Conservation (phyloP, 441 rosid species). For the Bocquillonia castaneifolia region DNA sequence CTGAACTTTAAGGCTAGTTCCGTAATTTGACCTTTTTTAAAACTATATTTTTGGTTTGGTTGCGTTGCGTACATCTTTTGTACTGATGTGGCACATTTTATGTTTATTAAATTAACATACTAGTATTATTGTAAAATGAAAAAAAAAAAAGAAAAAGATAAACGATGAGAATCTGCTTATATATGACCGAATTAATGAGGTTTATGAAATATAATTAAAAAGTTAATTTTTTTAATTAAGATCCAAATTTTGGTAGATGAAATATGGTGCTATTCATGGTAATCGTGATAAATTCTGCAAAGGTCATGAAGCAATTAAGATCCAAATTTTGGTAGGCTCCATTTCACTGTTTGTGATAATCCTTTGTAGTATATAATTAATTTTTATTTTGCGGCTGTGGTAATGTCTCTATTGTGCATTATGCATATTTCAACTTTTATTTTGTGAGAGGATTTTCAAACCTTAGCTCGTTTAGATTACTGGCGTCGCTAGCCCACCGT, state of each 20-base stretch:
- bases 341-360: neutral
- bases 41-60: neutral
- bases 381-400: neutral
- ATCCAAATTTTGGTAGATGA: neutral
- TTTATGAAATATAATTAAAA: neutral
- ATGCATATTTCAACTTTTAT: no score
- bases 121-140: no score
- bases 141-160: no score
- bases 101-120: neutral
- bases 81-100: constrained; percentile 15
- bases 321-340: neutral
- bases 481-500: no score
- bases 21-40: constrained; percentile 3
- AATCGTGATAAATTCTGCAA: no score
- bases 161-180: no score
- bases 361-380: no score
- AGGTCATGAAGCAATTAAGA: neutral
- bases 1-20: constrained; percentile 14
- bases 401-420: no score
- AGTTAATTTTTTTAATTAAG: no score
- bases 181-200: neutral
- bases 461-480: no score
- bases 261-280: neutral
- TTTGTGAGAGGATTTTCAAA: no score
- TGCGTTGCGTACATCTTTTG: neutral